These are phyloP conservation scores for Ogataea hybrid DNA, from an alignment of 1,139 yeast species.

Conservation along the genomic window DNA sequence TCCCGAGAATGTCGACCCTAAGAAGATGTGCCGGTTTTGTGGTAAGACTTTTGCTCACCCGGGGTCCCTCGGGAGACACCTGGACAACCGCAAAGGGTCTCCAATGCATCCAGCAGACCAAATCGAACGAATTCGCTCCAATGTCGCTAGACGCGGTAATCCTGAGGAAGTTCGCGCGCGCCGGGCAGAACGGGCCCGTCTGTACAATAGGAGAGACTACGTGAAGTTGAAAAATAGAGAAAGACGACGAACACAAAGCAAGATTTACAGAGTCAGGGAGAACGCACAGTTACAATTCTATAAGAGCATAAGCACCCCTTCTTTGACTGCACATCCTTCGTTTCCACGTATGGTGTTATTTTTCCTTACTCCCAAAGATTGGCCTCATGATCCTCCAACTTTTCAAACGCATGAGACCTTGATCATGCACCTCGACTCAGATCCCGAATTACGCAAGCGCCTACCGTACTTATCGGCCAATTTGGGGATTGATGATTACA, in stretches of 20 bases:
- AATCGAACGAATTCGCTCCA: conserved; percentile 41
- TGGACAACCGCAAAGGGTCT: conserved; percentile 47
- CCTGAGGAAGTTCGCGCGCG: conserved; percentile 39
- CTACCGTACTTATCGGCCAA: conserved; percentile 15
- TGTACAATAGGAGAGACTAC: conserved; percentile 44
- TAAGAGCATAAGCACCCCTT: conserved; percentile 37
- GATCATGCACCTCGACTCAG: conserved; percentile 15
- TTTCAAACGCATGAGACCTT: conserved; percentile 37
- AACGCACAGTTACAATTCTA: conserved; percentile 36
- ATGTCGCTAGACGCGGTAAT: conserved; percentile 50
- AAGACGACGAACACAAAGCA: conserved; percentile 39
- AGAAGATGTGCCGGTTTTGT: conserved; percentile 46
- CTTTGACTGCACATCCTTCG: conserved; percentile 41
- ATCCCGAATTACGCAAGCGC: conserved; percentile 15
- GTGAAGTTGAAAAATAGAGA: conserved; percentile 41
- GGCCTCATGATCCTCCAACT: conserved; percentile 53
- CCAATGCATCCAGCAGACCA: conserved; percentile 43
- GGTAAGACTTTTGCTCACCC: conserved; percentile 48
- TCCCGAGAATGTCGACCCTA: conserved; percentile 33
- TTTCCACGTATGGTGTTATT: conserved; percentile 47
- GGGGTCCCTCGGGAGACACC: conserved; percentile 51
- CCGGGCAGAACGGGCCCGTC: conserved; percentile 38
- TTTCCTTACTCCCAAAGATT: conserved; percentile 41
- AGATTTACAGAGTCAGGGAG: conserved; percentile 35
- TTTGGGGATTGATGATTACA: conserved; percentile 17